These are phyloP conservation scores for Mycena olivaceomarginata DNA, from an alignment of 768 basidiomycete genomes.

Conservation along the genomic window DNA sequence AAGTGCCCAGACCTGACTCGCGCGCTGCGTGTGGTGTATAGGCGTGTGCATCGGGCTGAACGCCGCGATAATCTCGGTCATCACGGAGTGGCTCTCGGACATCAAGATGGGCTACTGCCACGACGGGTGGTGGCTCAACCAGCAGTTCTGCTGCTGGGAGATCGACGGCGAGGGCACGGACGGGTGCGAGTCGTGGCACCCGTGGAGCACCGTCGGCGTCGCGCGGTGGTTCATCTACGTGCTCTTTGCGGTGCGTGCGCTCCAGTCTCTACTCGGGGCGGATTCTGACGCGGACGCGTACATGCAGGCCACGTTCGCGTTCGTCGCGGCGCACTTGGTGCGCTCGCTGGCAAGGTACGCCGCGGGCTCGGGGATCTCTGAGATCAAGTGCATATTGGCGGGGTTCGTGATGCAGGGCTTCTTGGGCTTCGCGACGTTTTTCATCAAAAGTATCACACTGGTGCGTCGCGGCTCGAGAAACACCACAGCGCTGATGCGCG, in stretches of 20 bases:
- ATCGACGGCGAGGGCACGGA: conserved; percentile 88
- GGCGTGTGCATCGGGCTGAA: conserved; percentile 95
- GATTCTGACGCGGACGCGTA: conserved; percentile 1
- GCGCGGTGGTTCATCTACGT: conserved; percentile 93
- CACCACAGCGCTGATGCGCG: not conserved
- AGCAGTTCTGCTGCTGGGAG: conserved; percentile 99
- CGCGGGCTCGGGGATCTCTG: conserved; percentile 98
- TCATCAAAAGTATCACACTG: conserved; percentile 95
- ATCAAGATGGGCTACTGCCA: conserved; percentile 98
- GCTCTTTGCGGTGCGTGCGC: conserved; percentile 85
- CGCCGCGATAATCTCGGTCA: conserved; percentile 95
- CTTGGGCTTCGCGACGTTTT: conserved; percentile 91
- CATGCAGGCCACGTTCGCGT: conserved; percentile 86
- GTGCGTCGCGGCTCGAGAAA: conserved; percentile 66
- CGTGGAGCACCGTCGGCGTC: conserved; percentile 86
- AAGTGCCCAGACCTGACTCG: not conserved
- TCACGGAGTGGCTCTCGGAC: conserved; percentile 98
- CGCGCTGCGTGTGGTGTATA: conserved; percentile 51
- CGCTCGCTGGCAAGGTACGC: conserved; percentile 94
- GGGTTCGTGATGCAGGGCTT: conserved; percentile 99
- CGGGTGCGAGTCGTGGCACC: conserved; percentile 93
- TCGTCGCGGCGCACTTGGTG: conserved; percentile 93
- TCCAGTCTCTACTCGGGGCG: not conserved
- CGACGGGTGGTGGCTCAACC: conserved; percentile 99
- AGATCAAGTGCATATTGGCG: conserved; percentile 98